A percentile compares a stretch with the other conserved stretches of the same genome.
Conservation (phyloP, 441 rosid genomes). For the Rhodomyrtus psidioides region DNA sequence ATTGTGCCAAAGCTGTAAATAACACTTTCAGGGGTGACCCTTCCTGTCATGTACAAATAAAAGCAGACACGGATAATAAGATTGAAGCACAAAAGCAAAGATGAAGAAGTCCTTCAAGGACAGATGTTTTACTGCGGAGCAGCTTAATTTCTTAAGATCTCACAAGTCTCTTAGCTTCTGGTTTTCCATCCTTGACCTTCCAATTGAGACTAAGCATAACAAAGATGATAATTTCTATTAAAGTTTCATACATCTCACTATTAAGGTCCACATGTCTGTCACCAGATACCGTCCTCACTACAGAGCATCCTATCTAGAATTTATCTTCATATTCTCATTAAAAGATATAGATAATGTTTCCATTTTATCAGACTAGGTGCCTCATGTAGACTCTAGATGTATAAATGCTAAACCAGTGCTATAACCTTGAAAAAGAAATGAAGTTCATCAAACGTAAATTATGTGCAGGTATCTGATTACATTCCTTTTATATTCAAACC, state of each 20-base stretch:
- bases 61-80: neutral
- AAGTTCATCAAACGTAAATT: neutral
- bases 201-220: neutral
- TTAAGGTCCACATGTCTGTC: neutral
- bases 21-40: constrained; percentile 63
- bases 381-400: neutral
- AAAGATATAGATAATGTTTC: neutral
- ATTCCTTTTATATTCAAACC: neutral
- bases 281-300: neutral
- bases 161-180: neutral
- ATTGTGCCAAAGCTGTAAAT: constrained; percentile 69
- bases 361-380: neutral
- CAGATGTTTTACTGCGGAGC: neutral
- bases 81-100: neutral
- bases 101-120: neutral
- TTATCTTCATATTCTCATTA: neutral
- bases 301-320: neutral
- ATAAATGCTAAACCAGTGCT: neutral
- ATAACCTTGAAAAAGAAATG: neutral
- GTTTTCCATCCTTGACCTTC: neutral
- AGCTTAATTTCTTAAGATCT: neutral
- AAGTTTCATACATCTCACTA: neutral
- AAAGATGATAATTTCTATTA: neutral
- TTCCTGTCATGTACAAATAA: constrained; percentile 31
- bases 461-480: neutral